phyloP scores from a whole-genome alignment of 2,329 filamentous ascomycete genomes.

The Botrytis paeoniae region DNA sequence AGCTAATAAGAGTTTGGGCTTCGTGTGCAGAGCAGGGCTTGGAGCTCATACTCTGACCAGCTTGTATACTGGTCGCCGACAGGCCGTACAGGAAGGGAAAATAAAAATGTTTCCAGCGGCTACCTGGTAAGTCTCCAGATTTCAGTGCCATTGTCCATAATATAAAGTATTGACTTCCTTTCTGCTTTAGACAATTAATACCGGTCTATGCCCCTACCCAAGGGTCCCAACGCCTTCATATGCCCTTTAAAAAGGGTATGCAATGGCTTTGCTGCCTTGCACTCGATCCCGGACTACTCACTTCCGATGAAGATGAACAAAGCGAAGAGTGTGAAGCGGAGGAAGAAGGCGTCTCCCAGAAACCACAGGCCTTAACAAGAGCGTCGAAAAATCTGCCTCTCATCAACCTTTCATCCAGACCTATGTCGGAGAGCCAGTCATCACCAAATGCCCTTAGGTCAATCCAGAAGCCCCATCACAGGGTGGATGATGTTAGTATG shows the following conservation, averaged over 20 bases:
- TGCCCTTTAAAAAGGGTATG: neutral
- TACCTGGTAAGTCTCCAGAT: neutral
- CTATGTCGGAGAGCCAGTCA: neutral
- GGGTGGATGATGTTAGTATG: neutral
- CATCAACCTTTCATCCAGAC: neutral
- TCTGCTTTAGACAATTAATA: neutral
- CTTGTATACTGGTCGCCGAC: neutral
- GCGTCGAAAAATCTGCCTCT: neutral
- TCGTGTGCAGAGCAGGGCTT: neutral
- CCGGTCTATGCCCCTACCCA: neutral
- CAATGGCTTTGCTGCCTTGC: neutral
- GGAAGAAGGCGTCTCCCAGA: neutral
- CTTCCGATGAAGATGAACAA: neutral
- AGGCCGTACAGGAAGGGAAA: neutral
- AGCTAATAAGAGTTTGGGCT: too few relatives aligned
- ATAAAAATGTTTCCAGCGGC: accelerated
- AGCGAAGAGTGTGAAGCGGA: neutral
- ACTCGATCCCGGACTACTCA: neutral
- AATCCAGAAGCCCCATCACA: neutral
- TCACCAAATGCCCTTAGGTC: neutral
- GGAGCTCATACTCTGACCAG: too few relatives aligned
- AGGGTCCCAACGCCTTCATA: neutral
- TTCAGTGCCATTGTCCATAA: neutral
- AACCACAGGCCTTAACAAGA: neutral
- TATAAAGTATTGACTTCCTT: neutral